Evolutionary conservation across 192 early-diverging fungal genomes (phyloP).

Genomic region (Dissophora ornata): DNA sequence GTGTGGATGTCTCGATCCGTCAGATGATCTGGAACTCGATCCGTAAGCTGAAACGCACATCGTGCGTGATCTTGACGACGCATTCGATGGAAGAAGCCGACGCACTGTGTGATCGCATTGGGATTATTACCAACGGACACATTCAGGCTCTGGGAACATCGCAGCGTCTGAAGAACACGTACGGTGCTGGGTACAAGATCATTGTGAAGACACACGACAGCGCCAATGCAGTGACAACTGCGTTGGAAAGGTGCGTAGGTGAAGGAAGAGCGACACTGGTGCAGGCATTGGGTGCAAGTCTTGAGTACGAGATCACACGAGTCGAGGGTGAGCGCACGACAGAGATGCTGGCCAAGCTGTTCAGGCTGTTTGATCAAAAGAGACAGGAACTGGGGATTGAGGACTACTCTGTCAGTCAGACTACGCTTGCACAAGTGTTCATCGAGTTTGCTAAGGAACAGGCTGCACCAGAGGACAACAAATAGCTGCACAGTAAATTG

Average conservation of each 20-base stretch:
- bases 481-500: background rate
- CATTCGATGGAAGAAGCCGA: slow-evolving; percentile 61
- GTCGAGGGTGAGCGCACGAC: slow-evolving; percentile 46
- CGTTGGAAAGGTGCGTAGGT: slow-evolving; percentile 20
- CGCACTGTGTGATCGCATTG: slow-evolving; percentile 60
- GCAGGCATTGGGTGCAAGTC: slow-evolving; percentile 48
- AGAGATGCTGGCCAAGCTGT: slow-evolving; percentile 58
- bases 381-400: slow-evolving; percentile 48
- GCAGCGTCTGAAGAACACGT: slow-evolving; percentile 62
- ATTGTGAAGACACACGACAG: slow-evolving; percentile 39
- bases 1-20: slow-evolving; percentile 70
- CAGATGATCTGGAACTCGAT: slow-evolving; percentile 65
- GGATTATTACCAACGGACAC: slow-evolving; percentile 60
- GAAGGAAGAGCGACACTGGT: slow-evolving; percentile 37
- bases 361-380: slow-evolving; percentile 57
- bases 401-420: slow-evolving; percentile 70
- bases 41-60: slow-evolving; percentile 47
- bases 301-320: slow-evolving; percentile 54
- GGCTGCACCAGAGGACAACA: slow-evolving; percentile 30
- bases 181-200: slow-evolving; percentile 61
- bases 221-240: slow-evolving; percentile 18
- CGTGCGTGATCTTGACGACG: slow-evolving; percentile 55
- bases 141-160: slow-evolving; percentile 59
- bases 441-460: slow-evolving; percentile 69
- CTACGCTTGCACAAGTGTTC: slow-evolving; percentile 72